A percentile compares a stretch with the other conserved stretches of the same genome.
Evolutionary conservation across 495 filamentous ascomycete species (phyloP).

Genomic region (Hapsidospora chrysogenum): DNA sequence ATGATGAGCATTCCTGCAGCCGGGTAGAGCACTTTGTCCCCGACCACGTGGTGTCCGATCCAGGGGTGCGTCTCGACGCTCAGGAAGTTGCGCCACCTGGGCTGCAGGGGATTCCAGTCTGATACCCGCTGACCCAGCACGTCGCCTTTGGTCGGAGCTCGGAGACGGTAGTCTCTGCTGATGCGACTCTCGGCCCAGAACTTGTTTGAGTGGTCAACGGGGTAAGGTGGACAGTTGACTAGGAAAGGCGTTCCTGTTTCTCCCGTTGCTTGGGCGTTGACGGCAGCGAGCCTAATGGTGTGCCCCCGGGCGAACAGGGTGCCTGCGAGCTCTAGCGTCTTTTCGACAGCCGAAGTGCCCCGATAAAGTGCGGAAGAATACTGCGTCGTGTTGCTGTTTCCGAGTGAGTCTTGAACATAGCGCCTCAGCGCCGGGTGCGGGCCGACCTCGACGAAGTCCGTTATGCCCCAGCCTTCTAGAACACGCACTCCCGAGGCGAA

Average conservation of each 20-base stretch:
- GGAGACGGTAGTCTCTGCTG: slow-evolving; percentile 23
- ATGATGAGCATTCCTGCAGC: slow-evolving; percentile 36
- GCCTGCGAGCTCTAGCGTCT: slow-evolving; percentile 13
- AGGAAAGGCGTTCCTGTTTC: slow-evolving; percentile 3
- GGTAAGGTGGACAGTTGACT: slow-evolving; percentile 15
- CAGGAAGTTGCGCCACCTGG: slow-evolving; percentile 27
- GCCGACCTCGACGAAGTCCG: slow-evolving; percentile 34
- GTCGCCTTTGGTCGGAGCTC: slow-evolving; percentile 18
- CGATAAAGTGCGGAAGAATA: slow-evolving; percentile 14
- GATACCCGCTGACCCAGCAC: slow-evolving; percentile 21
- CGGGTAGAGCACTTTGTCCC: slow-evolving; percentile 30
- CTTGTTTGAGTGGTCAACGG: slow-evolving; percentile 20
- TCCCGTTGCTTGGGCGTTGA: slow-evolving; percentile 13
- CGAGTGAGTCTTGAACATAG: slow-evolving; percentile 27
- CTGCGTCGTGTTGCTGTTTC: slow-evolving; percentile 5
- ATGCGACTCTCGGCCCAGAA: slow-evolving; percentile 24
- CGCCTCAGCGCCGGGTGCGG: slow-evolving; percentile 38
- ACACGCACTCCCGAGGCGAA: slow-evolving; percentile 20
- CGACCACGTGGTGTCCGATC: slow-evolving; percentile 27
- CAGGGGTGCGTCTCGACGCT: slow-evolving; percentile 25
- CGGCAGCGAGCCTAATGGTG: slow-evolving; percentile 7
- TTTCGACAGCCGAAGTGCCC: slow-evolving; percentile 8
- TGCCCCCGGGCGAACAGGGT: slow-evolving; percentile 16
- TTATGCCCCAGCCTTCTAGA: slow-evolving; percentile 5
- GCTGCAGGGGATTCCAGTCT: slow-evolving; percentile 20